Percentiles rank a stretch among this genome's conserved stretches.
These are phyloP conservation scores for Plasmodium reichenowi DNA, from an alignment of 169 alveolate genomes.

Conservation along the genomic window DNA sequence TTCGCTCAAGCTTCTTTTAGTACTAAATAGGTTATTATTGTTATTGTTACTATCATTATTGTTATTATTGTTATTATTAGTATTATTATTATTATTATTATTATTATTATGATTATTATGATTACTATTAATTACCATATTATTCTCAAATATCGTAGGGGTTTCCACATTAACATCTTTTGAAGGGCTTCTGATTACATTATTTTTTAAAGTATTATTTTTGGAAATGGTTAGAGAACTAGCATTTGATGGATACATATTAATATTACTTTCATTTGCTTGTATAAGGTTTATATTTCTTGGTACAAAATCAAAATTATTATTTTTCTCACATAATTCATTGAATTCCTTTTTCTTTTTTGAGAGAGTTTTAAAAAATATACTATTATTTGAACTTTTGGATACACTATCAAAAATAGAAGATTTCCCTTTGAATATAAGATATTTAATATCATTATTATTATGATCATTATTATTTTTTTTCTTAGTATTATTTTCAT, in stretches of 20 bases:
- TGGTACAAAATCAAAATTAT: background rate
- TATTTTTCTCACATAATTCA: background rate
- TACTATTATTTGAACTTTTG: conserved; percentile 23
- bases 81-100: background rate
- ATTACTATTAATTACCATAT: too few species aligned
- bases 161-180: background rate
- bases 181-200: background rate
- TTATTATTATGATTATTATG: background rate
- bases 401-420: conserved; percentile 47
- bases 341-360: conserved; percentile 46
- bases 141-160: too few species aligned
- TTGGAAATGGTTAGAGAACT: background rate
- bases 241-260: background rate
- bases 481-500: background rate
- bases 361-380: conserved; percentile 10
- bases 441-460: background rate
- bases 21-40: background rate
- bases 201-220: background rate
- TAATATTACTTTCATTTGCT: background rate
- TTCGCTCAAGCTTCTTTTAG: background rate
- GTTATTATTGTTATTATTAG: background rate
- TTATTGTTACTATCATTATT: background rate
- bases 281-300: background rate
- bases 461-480: background rate
- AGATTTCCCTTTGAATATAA: background rate